Evolutionary conservation across 495 filamentous ascomycete species (phyloP), one percentile per base, ranked within the genome.

Genomic region (Xylaria scruposa): DNA sequence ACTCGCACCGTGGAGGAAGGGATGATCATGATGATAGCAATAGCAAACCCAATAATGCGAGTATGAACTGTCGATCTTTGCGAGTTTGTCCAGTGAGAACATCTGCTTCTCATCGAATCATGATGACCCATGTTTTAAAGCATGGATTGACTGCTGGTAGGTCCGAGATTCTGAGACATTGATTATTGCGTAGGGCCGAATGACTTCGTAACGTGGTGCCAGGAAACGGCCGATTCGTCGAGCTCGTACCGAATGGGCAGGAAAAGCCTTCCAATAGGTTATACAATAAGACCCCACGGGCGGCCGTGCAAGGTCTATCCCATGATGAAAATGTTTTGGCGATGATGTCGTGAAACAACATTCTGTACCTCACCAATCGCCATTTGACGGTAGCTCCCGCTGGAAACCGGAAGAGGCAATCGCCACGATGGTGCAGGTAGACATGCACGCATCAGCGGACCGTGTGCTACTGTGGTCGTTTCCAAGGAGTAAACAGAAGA

Each of bases 141-240:
- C n/a, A 40, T 42, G 33, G 29, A 46, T 46, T 63, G 38, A 47
- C 61, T 38, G 24, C 33, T 29, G n/a, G 38, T 64, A 42, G 26
- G 47, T 44, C 49, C 47, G 65, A 67, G 36, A 67, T 51, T 21
- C 47, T 67, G 65, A 67, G 65, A 67, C 65, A 67, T 29, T 26
- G 47, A 67, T 56, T 51, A 46, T 15, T 38, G 47, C 49, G 65
- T 67, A 67, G 65, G 65, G 65, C 65, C 65, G 65, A 67, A 67
- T 67, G n/a, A 67, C 65, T 31, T 56, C 44, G 31, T 42, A 63
- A 44, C 60, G 38, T 63, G 26, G 38, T 44, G 44, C 49, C 33
- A 67, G 49, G 65, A 38, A 51, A 51, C 46, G n/a, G 17, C 65
- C n/a, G 47, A 54, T 44, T 56, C 36, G 13, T 29, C 65, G 29